These are phyloP conservation scores for Poronia punctata DNA, from an alignment of 495 filamentous ascomycete species.

Conservation along the genomic window DNA sequence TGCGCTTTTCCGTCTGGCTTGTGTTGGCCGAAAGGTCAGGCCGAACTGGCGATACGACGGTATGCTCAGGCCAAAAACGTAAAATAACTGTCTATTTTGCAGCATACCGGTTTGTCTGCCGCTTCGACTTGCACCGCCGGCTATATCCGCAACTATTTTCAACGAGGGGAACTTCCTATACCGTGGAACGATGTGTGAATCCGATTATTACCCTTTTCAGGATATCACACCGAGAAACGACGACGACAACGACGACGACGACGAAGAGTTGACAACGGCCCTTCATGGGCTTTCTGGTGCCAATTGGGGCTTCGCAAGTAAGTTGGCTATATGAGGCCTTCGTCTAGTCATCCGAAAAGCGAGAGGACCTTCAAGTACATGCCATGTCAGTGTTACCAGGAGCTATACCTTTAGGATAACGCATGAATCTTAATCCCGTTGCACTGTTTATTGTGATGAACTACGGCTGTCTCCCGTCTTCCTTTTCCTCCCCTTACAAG, in stretches of 20 bases:
- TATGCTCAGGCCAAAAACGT: too few relatives aligned
- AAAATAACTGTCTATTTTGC: neutral
- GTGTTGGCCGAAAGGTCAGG: slow-evolving; percentile 50
- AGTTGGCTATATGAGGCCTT: neutral
- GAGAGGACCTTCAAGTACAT: too few relatives aligned
- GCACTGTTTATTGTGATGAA: too few relatives aligned
- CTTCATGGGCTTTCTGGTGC: slow-evolving; percentile 11
- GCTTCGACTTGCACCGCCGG: slow-evolving; percentile 28
- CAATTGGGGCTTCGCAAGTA: slow-evolving; percentile 4
- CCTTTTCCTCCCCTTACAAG: too few relatives aligned
- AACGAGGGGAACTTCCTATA: slow-evolving; percentile 25
- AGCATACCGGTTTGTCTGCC: slow-evolving; percentile 33
- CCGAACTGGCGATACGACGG: slow-evolving; percentile 51
- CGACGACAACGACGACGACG: too few relatives aligned
- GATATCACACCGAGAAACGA: neutral
- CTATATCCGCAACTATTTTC: slow-evolving; percentile 29
- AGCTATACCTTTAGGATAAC: too few relatives aligned
- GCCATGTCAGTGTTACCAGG: too few relatives aligned
- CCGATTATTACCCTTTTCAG: slow-evolving; percentile 22
- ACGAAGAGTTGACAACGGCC: slow-evolving; percentile 8
- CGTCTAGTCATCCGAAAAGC: too few relatives aligned
- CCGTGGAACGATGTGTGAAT: slow-evolving; percentile 26
- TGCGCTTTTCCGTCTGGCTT: slow-evolving; percentile 48
- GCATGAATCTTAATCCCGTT: too few relatives aligned
- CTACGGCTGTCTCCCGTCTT: too few relatives aligned